A percentile compares a stretch with the other conserved stretches of the same genome.
phyloP scores from a whole-genome alignment of 495 filamentous ascomycete genomes.

The Cercophora samala region DNA sequence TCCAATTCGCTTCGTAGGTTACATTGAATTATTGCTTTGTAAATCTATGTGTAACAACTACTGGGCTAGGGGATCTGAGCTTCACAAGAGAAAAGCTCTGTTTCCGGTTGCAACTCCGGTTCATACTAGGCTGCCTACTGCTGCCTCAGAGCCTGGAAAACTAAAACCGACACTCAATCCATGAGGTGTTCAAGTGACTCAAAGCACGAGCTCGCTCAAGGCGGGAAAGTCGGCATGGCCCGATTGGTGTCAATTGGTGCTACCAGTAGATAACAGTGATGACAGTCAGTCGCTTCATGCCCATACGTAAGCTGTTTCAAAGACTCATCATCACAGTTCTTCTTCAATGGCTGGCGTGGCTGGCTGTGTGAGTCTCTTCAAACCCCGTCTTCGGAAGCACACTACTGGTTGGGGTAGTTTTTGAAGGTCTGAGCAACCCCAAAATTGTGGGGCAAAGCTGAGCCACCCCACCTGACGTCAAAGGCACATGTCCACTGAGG shows the following conservation, averaged over 20 bases:
- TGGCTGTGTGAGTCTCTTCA: background rate
- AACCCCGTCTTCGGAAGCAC: background rate
- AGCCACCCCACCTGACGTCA: slow-evolving; percentile 1
- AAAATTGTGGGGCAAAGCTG: background rate
- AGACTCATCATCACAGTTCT: background rate
- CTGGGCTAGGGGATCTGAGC: background rate
- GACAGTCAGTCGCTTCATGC: background rate
- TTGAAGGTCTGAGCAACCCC: background rate
- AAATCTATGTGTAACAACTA: slow-evolving; percentile 1
- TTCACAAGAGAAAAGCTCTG: background rate
- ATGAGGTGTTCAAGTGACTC: background rate
- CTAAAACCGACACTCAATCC: background rate
- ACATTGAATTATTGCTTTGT: background rate
- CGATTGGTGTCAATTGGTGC: background rate
- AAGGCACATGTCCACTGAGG: background rate
- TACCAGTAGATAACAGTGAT: background rate
- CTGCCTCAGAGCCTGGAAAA: background rate
- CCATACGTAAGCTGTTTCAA: background rate
- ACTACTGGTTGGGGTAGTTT: background rate
- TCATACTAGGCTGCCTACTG: background rate
- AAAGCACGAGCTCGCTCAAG: background rate
- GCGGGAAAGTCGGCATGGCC: background rate
- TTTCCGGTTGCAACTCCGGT: background rate
- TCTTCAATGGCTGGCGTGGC: background rate
- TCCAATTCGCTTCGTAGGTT: background rate